Evolutionary conservation across 768 basidiomycete genomes (phyloP), one percentile per base, ranked within the genome.

Genomic region (Mycena filopes): DNA sequence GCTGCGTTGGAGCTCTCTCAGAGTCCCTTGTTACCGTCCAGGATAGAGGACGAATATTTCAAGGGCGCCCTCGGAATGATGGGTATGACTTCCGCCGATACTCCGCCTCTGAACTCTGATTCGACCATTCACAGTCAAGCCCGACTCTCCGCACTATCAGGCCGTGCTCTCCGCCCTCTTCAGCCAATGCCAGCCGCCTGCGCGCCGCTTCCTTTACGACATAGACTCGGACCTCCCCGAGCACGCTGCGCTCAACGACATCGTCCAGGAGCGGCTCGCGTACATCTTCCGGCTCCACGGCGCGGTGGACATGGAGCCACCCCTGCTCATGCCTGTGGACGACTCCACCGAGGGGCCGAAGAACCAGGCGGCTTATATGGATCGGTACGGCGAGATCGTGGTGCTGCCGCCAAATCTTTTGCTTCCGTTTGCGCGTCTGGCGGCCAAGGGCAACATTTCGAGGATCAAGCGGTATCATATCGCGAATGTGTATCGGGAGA

Each of bases 231-330:
- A 90, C 67, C 77, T 86, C 23, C 88, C 90, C 6, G 90, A 93
- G 72, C 86, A 93, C 76, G 82, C 89, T 9, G 82, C 88, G 23
- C 74, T 96, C 69, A 91, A 89, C 70, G 86, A 87, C 13, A 87
- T 90, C 4, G 93, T 96, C 7, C 85, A 91, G 66, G 93, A 96
- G 51, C 87, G 89, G 20, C 80, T 98, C 6, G 82, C 86, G 3
- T 80, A 89, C 2, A 89, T 96, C 20, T 96, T 97, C 76, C 87
- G 90, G 40, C 83, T 96, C 6, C 96, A 96, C 72, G 96, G 96
- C 8, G 96, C 96, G 4, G 87, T 97, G 1, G 89, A 95, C 67
- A 90, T 91, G 77, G 92, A 93, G 69, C 91, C 95, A 0, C 91
- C 95, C 0, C 76, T 96, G n/a, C 81, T 98, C 13, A 87, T 94